These are phyloP conservation scores for Kazachstania sp. DNA, from an alignment of 1,139 yeast genomes.

Conservation along the genomic window DNA sequence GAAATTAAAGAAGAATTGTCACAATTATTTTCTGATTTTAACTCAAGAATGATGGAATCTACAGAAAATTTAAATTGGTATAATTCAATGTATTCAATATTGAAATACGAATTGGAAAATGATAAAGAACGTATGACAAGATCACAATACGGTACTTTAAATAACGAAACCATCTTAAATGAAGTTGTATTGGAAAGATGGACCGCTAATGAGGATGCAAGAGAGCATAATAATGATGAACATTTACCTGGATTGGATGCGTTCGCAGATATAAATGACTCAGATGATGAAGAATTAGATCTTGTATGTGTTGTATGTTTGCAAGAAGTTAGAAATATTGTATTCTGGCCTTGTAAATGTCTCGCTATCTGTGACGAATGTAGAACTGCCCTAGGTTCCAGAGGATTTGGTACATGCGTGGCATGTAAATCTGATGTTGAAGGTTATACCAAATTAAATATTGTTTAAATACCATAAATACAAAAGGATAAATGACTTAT, in stretches of 20 bases:
- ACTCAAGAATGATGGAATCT: constrained; percentile 4
- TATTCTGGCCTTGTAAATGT: constrained; percentile 91
- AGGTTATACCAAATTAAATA: constrained; percentile 40
- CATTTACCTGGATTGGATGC: background rate
- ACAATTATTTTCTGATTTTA: constrained; percentile 7
- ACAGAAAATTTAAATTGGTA: constrained; percentile 22
- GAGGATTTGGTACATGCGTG: constrained; percentile 74
- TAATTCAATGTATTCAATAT: constrained; percentile 25
- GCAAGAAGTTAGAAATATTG: constrained; percentile 60
- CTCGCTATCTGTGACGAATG: constrained; percentile 83
- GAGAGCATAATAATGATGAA: constrained; percentile 1
- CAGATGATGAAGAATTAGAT: constrained; percentile 19
- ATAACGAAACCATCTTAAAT: constrained; percentile 24
- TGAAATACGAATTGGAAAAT: constrained; percentile 19
- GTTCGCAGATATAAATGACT: constrained; percentile 5
- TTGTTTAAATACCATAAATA: too few species aligned
- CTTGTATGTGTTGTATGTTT: constrained; percentile 73
- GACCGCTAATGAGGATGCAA: background rate
- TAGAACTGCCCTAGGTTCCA: constrained; percentile 61
- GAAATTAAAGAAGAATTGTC: constrained; percentile 4
- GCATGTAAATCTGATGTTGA: constrained; percentile 74
- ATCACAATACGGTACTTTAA: constrained; percentile 26
- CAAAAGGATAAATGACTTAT: background rate
- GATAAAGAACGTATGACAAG: constrained; percentile 29
- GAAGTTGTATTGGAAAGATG: constrained; percentile 24